phyloP scores from a whole-genome alignment of 257 asterid species.

The Solanum okadae region DNA sequence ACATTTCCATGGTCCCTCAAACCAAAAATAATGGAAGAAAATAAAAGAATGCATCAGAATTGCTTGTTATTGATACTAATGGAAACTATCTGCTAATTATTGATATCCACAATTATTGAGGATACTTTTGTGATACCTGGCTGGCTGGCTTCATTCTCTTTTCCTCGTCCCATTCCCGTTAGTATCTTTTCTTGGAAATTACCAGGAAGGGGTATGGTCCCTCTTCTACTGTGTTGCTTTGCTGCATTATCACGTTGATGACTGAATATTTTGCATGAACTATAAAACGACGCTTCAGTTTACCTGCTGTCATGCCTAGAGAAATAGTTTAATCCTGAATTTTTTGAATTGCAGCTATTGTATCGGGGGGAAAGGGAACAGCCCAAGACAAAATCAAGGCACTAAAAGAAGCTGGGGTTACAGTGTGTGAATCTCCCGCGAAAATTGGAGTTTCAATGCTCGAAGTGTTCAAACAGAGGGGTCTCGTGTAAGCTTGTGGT shows the following conservation, averaged over 20 bases:
- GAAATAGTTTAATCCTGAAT: neutral
- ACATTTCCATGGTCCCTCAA: neutral
- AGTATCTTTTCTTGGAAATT: neutral
- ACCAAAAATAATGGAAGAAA: neutral
- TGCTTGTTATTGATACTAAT: neutral
- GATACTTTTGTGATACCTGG: neutral
- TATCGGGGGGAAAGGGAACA: constrained; percentile 83
- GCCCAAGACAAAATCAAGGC: constrained; percentile 91
- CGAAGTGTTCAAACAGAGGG: constrained; percentile 85
- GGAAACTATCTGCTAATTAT: neutral
- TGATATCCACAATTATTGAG: neutral
- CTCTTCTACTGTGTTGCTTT: neutral
- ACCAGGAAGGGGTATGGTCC: neutral
- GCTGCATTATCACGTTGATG: neutral
- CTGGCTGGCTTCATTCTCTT: neutral
- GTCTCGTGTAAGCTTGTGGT: constrained; percentile 41
- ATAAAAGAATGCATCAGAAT: neutral
- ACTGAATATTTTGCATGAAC: neutral
- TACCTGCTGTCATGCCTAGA: neutral
- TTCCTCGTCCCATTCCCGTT: neutral
- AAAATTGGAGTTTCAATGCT: constrained; percentile 82
- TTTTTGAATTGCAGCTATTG: constrained; percentile 45
- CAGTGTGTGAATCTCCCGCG: constrained; percentile 94
- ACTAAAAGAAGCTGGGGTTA: constrained; percentile 77
- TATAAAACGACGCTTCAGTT: neutral